Percentiles rank a stretch among this genome's conserved stretches.
Conservation (phyloP, 2,329 filamentous ascomycete genomes). For the Pleoardoris graminearum region DNA sequence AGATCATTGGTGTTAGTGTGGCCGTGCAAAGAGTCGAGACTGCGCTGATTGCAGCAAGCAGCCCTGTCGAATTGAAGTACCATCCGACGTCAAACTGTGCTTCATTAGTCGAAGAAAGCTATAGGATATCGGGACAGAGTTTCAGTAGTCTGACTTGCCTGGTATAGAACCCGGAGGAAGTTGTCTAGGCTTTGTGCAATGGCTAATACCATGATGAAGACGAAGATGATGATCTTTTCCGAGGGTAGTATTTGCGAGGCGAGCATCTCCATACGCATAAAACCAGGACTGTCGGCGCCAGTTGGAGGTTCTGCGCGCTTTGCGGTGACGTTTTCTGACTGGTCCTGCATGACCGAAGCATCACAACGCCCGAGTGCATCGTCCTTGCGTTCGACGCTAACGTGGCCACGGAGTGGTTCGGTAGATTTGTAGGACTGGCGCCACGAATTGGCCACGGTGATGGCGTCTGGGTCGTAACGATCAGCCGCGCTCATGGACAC, state of each 20-base stretch:
- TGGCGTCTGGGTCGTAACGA: not conserved
- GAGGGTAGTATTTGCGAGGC: not conserved
- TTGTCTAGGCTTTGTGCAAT: not conserved
- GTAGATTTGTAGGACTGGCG: not conserved
- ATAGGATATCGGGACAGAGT: too few species aligned
- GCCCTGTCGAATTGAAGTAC: not conserved
- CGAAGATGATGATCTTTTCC: not conserved
- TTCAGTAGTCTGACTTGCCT: not conserved
- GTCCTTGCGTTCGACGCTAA: not conserved
- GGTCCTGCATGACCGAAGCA: not conserved
- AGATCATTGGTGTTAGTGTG: not conserved
- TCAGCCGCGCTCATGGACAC: not conserved
- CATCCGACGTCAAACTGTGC: not conserved
- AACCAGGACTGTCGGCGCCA: conserved; percentile 1
- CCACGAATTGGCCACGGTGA: not conserved
- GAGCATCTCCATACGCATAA: not conserved
- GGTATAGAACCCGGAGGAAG: conserved; percentile 1
- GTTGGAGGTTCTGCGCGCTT: not conserved
- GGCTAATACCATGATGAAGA: not conserved
- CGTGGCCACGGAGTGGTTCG: not conserved
- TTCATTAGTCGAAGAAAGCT: not conserved
- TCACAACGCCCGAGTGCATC: not conserved
- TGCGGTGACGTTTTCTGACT: not conserved
- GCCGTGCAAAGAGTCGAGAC: not conserved
- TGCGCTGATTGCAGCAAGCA: not conserved